Evolutionary conservation across 495 filamentous ascomycete species (phyloP).

Genomic region (Podospora fimiseda): DNA sequence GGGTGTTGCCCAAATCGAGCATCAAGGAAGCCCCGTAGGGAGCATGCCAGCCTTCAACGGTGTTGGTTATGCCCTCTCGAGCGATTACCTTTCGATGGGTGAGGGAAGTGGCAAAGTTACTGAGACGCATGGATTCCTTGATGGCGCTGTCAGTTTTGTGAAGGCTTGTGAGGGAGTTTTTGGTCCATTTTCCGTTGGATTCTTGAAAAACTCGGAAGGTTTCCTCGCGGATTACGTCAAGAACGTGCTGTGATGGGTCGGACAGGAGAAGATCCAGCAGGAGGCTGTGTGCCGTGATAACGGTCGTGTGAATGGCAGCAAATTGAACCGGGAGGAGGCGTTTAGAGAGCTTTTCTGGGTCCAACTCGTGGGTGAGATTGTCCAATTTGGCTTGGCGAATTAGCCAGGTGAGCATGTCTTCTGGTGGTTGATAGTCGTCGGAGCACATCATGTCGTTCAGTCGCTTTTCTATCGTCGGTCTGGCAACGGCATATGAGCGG

Average conservation of each 20-base stretch:
- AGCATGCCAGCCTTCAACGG: conserved; percentile 28
- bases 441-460: conserved; percentile 21
- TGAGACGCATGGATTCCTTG: conserved; percentile 31
- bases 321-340: conserved; percentile 39
- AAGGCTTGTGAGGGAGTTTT: conserved; percentile 27
- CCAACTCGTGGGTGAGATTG: conserved; percentile 15
- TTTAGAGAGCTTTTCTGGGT: conserved; percentile 21
- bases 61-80: conserved; percentile 27
- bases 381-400: conserved; percentile 31
- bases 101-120: conserved; percentile 23
- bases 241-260: conserved; percentile 20
- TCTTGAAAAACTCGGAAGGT: conserved; percentile 21
- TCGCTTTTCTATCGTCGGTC: conserved; percentile 26
- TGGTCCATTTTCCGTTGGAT: conserved; percentile 34
- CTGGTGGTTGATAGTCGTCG: conserved; percentile 23
- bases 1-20: conserved; percentile 25
- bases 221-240: conserved; percentile 34
- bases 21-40: conserved; percentile 27
- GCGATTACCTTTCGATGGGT: conserved; percentile 33
- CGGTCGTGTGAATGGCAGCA: conserved; percentile 43
- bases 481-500: conserved; percentile 15
- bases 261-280: conserved; percentile 39
- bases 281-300: conserved; percentile 35
- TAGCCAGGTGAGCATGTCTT: conserved; percentile 32
- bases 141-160: conserved; percentile 30